phyloP scores from a whole-genome alignment of 805 yeast genomes.

The Kregervanrija delftensis region DNA sequence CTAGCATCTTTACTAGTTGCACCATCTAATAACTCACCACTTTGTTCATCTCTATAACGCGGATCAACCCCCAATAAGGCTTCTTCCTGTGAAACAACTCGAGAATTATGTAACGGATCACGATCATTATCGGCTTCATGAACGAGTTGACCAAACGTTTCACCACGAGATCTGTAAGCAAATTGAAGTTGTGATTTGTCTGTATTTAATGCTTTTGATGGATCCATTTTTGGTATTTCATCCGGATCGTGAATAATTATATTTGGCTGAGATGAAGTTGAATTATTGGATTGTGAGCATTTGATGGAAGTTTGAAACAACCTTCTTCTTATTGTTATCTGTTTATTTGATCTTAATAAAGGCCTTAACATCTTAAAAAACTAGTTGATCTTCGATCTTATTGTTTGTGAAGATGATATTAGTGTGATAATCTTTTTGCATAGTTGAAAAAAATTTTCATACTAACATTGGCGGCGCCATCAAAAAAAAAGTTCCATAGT shows the following conservation, averaged over 20 bases:
- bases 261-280: slow-evolving; percentile 1
- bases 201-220: slow-evolving; percentile 15
- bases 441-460: no score
- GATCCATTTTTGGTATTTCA: slow-evolving; percentile 11
- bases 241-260: slow-evolving; percentile 22
- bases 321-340: no score
- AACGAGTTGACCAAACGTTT: slow-evolving; percentile 37
- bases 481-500: no score
- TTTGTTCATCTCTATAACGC: slow-evolving; percentile 25
- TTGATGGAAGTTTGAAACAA: no score
- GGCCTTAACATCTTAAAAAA: no score
- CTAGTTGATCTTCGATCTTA: no score
- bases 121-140: slow-evolving; percentile 30
- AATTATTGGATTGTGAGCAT: neutral
- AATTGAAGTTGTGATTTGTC: slow-evolving; percentile 24
- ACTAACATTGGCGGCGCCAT: no score
- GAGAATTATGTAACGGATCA: slow-evolving; percentile 24
- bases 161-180: slow-evolving; percentile 32
- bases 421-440: no score
- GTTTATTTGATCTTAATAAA: no score
- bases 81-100: slow-evolving; percentile 33
- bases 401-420: no score
- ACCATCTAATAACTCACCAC: slow-evolving; percentile 30
- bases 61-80: slow-evolving; percentile 26
- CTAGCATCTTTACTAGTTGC: slow-evolving; percentile 45